Evolutionary conservation across 192 early-diverging fungal species (phyloP).

Genomic region (Backusella tuberculispora): DNA sequence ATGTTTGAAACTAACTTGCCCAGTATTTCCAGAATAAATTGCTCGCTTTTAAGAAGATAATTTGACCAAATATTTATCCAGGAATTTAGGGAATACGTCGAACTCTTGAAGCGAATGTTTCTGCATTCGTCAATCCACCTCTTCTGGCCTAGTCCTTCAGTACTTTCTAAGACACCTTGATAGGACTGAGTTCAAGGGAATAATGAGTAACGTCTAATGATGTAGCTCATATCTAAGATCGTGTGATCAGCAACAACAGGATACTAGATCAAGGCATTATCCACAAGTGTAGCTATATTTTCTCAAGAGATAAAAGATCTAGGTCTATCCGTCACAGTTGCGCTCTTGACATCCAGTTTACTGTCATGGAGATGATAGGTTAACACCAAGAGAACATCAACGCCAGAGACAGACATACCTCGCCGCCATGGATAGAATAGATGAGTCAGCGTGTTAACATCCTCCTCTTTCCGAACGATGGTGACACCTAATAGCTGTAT

Average conservation of each 20-base stretch:
- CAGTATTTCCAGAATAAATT: too few species aligned
- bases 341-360: conserved; percentile 2
- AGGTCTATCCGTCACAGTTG: conserved; percentile 2
- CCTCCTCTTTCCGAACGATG: not conserved
- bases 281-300: conserved; percentile 9
- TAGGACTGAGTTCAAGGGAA: too few species aligned
- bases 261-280: not conserved
- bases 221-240: too few species aligned
- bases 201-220: too few species aligned
- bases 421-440: not conserved
- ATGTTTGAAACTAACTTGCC: too few species aligned
- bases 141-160: too few species aligned
- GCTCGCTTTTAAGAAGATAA: too few species aligned
- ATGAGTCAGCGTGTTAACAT: not conserved
- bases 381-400: conserved; percentile 9
- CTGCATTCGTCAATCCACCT: too few species aligned
- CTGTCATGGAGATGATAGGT: not conserved
- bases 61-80: too few species aligned
- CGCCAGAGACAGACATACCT: not conserved
- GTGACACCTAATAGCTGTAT: not conserved
- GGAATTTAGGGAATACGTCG: too few species aligned
- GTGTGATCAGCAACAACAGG: not conserved
- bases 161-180: too few species aligned
- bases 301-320: conserved; percentile 13
- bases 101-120: too few species aligned